Base-by-base conservation (phyloP, 805 yeast genomes). In the Hermanozyma aechmeae region DNA sequence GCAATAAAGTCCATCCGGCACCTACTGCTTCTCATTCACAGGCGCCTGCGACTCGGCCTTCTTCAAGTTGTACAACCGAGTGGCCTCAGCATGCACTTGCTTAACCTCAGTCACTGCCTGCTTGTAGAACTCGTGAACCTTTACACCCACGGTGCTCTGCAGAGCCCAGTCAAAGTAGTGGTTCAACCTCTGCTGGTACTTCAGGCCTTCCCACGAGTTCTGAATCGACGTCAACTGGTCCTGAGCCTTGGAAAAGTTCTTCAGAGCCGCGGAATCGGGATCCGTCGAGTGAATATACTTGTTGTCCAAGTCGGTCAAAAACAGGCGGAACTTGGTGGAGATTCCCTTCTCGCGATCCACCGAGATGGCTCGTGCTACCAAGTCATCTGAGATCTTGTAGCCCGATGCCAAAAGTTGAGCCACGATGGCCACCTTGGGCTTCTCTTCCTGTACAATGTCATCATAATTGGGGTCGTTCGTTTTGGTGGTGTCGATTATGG, bases 371-470 rank as follows among this genome's bases (percentile, higher is more conserved):
- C 67, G 68, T 33, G 69, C 64, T 25, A 81, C 60, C 28, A 79
- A 56, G 28, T 64, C 55, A 50, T 82, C 92, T 26, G 77, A 65
- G 25, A 81, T 52, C 13, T 64, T 68, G 48, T 82, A 81, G 4
- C 93, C 93, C n/a, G 74, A 70, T 18, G 84, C 65, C 35, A 81
- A 60, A 43, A 78, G 70, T 53, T 81, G 89, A 1, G 92, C 89
- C 56, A 80, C 59, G 34, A 82, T 74, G 13, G 84, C 73, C 32
- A 75, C 54, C 46, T 79, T 79, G 32, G 93, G 93, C 58, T 81
- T 81, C 35, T 71, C 73, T 45, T 82, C 93, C 56, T 81, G 93
- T 4, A 65, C 53, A 30, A 79, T 69, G 40, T 79, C 84, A 29
- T 58, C 65, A 28, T 53, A 52, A 9, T 38, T 29, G 7, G 32